Evolutionary conservation across 2,329 filamentous ascomycete species (phyloP), one percentile per base, ranked within the genome.

Genomic region (Neonectria magnoliae): DNA sequence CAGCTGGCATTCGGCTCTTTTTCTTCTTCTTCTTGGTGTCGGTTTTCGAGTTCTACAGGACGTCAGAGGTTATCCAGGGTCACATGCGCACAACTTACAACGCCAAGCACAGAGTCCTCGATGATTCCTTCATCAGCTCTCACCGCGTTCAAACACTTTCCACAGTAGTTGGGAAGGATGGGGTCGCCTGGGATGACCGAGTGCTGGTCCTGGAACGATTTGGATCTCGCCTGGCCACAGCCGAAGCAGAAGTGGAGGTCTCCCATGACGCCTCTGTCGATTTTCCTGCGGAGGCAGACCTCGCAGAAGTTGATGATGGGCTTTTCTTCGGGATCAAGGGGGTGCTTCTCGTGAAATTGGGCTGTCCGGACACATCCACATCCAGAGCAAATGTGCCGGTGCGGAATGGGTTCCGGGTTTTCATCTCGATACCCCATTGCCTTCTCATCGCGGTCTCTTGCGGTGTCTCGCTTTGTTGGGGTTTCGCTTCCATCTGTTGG

Each of bases 201-300:
- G 33, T 75, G 60, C n/a, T 68, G 45, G 3, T 33, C 54, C 44
- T 83, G 81, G 48, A 80, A 83, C 11, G 70, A 73, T 27, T 73
- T 72, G 5, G 82, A 84, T 47, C 82, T 77, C 6, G 79, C 71
- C 22, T 75, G 76, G 22, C 80, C 79, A 60, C 82, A 84, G 27
- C 77, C 71, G 44, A 76, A 81, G 70, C 84, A 86, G 20, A 84
- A 79, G 57, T 83, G 82, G 41, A 75, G 71, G 1, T 55, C 31
- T 9, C 72, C 67, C 10, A 70, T 65, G 33, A 74, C 52, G 1
- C 71, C 72, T 27, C 69, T 64, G 4, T 67, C 58, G 8, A 75
- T 66, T 20, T 58, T 68, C n/a, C 62, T 61, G 42, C 76, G 69
- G 41, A 77, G 76, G 60, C 80, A 82, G 6, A 68, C 64, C 42